phyloP scores from a whole-genome alignment of 208 protist species.

The Kentomonas sorsogonicus region DNA sequence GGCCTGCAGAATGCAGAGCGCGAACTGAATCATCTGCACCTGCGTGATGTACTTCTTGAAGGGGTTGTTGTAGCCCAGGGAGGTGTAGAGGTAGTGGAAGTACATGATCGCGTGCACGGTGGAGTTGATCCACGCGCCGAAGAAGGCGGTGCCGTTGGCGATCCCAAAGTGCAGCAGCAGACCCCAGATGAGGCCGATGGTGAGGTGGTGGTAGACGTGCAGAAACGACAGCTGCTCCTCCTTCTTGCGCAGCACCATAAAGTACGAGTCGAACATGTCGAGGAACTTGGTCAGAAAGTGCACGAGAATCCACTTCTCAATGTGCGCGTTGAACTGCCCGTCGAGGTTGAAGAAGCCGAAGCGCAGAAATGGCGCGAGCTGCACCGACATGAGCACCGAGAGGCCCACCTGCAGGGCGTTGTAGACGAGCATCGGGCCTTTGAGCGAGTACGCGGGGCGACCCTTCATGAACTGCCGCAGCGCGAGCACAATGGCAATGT shows the following conservation, averaged over 20 bases:
- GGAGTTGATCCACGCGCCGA: conserved; percentile 87
- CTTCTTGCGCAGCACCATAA: conserved; percentile 88
- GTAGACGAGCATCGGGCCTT: conserved; percentile 75
- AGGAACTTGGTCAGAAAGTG: conserved; percentile 88
- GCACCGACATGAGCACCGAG: conserved; percentile 74
- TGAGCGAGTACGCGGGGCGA: conserved; percentile 34
- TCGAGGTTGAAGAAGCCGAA: conserved; percentile 76
- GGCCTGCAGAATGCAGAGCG: conserved; percentile 77
- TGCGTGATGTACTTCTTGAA: conserved; percentile 82
- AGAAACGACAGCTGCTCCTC: conserved; percentile 84
- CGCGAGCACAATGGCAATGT: conserved; percentile 51
- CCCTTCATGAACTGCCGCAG: conserved; percentile 50
- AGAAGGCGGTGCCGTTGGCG: conserved; percentile 84
- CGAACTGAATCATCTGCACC: conserved; percentile 86
- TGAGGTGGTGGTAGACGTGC: conserved; percentile 89
- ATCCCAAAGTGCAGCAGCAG: conserved; percentile 78
- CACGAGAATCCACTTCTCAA: conserved; percentile 83
- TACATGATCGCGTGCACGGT: conserved; percentile 90
- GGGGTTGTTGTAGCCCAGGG: conserved; percentile 80
- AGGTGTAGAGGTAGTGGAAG: conserved; percentile 86
- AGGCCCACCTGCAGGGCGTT: conserved; percentile 75
- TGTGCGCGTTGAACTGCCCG: conserved; percentile 46
- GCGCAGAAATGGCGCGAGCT: conserved; percentile 35
- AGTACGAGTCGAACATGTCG: conserved; percentile 87
- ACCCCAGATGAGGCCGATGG: conserved; percentile 85